These are phyloP conservation scores for Candida sp. DNA, from an alignment of 1,139 yeast species.

Conservation along the genomic window DNA sequence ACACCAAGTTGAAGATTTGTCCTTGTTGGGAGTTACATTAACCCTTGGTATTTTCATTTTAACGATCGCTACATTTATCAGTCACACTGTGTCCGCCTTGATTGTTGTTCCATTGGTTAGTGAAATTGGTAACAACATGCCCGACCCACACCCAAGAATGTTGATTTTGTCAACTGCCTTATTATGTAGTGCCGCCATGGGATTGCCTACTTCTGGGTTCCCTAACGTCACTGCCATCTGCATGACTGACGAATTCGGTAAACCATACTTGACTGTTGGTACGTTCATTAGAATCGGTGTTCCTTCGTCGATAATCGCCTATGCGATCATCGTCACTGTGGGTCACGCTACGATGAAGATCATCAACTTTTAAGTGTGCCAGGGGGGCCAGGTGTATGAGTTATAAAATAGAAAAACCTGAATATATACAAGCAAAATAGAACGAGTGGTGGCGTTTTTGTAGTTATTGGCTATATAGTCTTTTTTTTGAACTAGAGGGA, in stretches of 20 bases:
- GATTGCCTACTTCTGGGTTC: slow-evolving; percentile 76
- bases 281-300: slow-evolving; percentile 76
- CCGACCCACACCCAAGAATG: slow-evolving; percentile 59
- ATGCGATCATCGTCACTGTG: slow-evolving; percentile 58
- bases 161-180: slow-evolving; percentile 71
- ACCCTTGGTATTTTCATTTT: slow-evolving; percentile 70
- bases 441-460: too few relatives aligned
- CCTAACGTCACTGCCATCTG: slow-evolving; percentile 84
- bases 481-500: too few relatives aligned
- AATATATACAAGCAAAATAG: background rate
- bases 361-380: slow-evolving; percentile 34
- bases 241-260: slow-evolving; percentile 74
- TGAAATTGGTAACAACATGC: slow-evolving; percentile 65
- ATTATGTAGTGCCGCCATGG: slow-evolving; percentile 79
- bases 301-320: slow-evolving; percentile 64
- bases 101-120: slow-evolving; percentile 72
- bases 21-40: slow-evolving; percentile 62
- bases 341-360: slow-evolving; percentile 71
- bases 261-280: slow-evolving; percentile 65
- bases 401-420: background rate
- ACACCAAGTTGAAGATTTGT: slow-evolving; percentile 55
- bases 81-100: slow-evolving; percentile 80
- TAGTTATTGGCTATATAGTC: too few relatives aligned
- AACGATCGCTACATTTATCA: slow-evolving; percentile 74
- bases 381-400: background rate